Base-by-base conservation (phyloP, 148 eudicot species). In the Fagopyrum tataricum region DNA sequence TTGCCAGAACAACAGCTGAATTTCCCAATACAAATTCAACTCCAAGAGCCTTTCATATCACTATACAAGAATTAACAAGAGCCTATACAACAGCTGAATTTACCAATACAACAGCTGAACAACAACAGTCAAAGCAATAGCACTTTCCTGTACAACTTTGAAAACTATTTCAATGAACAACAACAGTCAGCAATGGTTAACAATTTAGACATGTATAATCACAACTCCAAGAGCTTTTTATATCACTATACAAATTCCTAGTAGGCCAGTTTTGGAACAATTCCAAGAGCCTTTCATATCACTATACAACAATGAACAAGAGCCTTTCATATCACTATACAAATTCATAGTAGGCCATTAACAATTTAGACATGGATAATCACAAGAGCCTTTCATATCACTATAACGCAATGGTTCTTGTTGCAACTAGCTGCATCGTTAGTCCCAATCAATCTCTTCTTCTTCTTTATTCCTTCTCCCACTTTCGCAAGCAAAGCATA, bases 391-490 rank as follows among this genome's bases (percentile, higher is more conserved):
- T n/a, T n/a, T n/a, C n/a, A n/a, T n/a, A n/a, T n/a, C n/a, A n/a
- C n/a, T n/a, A n/a, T n/a, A n/a, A n/a, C n/a, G n/a, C n/a, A n/a
- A n/a, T n/a, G n/a, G n/a, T n/a, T n/a, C n/a, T n/a, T n/a, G n/a
- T n/a, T n/a, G n/a, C n/a, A n/a, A n/a, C n/a, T n/a, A 12, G 0
- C 40, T 1, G 67, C 39, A 12, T 61, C 67, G 40, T n/a, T 26
- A 6, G 0, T 78, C 23, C 70, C 81, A 17, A 80, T 74, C n/a
- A 76, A 59, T 75, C 83, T 76, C 79, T 78, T 85, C 76, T 83
- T 88, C 77, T 79, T 83, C 79, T 80, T 82, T 75, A 78, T n/a
- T 40, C 85, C 84, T 71, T 81, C 85, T 4, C 71, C 76, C 1
- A 61, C 40, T 20, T 81, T 84, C 5, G 66, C 72, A 7, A 83